Base-by-base conservation (phyloP, 768 basidiomycete species). In the Dendrothele bispora region DNA sequence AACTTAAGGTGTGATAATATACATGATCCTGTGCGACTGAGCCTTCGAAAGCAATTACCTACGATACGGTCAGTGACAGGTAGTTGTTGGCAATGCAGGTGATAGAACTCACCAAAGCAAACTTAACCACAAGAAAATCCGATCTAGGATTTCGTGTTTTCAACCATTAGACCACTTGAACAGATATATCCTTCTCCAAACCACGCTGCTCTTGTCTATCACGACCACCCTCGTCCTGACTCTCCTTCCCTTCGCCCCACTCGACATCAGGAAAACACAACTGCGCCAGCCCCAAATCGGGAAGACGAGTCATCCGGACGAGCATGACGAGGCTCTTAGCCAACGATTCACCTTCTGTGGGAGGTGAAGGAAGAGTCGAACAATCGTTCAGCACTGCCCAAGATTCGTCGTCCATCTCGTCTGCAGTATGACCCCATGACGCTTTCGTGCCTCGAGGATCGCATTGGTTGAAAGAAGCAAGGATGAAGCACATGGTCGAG, bases 401-500 rank as follows among this genome's bases (percentile, higher is more conserved):
- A 0, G 83, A 77, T 25, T 61, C 56, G 32, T 87, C 83, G 51
- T 83, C 80, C 48, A 91, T 79, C 54, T 89, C 86, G 40, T 84
- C 80, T 7, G 74, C 84, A 55, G 71, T 75, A 11, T 75, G 71
- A 0, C 88, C 88, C 86, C 86, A 90, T 0, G 83, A 75, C 2
- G 75, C 73, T 58, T 77, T 81, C 24, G 88, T 84, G 5, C 80
- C 81, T 0, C 65, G 68, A 0, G 85, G 84, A 55, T 81, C 46
- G 20, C 46, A 47, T 20, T 47, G 81, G 58, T 76, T 77, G 64
- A 81, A 82, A 0, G 80, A 80, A 6, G 88, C 86, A 32, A 88
- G 66, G 21, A 88, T 75, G 61, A 90, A 91, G 64, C 88, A 91
- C 26, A 91, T 66, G 0, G 86, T 75, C 0, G 88, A 91, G 58